These are phyloP conservation scores for Ogataea philodendri DNA, from an alignment of 805 yeast species.

Conservation along the genomic window DNA sequence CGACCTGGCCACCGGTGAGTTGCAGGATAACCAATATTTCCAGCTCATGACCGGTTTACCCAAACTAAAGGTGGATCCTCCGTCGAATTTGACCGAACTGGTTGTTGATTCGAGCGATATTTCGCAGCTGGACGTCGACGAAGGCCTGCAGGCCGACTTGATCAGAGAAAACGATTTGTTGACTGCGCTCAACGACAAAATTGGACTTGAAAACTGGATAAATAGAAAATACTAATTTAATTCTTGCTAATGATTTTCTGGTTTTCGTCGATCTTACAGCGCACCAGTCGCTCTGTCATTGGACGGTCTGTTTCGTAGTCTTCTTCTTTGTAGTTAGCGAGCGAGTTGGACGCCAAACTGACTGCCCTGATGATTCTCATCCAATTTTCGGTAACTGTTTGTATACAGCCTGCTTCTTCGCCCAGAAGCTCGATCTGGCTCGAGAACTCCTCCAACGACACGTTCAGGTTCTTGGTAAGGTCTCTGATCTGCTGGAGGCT, in stretches of 20 bases:
- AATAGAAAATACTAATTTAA: conserved; percentile 15
- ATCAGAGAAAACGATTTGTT: conserved; percentile 17
- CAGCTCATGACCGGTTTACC: conserved; percentile 16
- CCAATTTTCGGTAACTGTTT: conserved; percentile 63
- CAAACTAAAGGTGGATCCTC: conserved; percentile 11
- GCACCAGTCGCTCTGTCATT: conserved; percentile 63
- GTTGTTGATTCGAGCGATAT: conserved; percentile 17
- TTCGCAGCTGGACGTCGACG: conserved; percentile 9
- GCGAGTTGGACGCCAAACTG: conserved; percentile 56
- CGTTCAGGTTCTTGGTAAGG: conserved; percentile 44
- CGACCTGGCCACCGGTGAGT: conserved; percentile 26
- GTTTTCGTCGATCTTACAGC: conserved; percentile 52
- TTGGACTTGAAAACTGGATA: conserved; percentile 31
- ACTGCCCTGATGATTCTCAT: conserved; percentile 57
- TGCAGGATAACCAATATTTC: conserved; percentile 18
- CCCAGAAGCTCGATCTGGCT: conserved; percentile 46
- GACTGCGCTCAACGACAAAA: conserved; percentile 17
- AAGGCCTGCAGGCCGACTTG: conserved; percentile 8
- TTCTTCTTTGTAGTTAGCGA: conserved; percentile 41
- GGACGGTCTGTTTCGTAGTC: conserved; percentile 47
- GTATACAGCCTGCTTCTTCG: conserved; percentile 60
- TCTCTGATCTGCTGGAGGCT: conserved; percentile 46
- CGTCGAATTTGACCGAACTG: conserved; percentile 14
- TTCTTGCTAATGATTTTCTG: conserved; percentile 22
- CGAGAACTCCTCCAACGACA: conserved; percentile 48